Evolutionary conservation across 768 basidiomycete species (phyloP).

Genomic region (Pisolithus orientalis): DNA sequence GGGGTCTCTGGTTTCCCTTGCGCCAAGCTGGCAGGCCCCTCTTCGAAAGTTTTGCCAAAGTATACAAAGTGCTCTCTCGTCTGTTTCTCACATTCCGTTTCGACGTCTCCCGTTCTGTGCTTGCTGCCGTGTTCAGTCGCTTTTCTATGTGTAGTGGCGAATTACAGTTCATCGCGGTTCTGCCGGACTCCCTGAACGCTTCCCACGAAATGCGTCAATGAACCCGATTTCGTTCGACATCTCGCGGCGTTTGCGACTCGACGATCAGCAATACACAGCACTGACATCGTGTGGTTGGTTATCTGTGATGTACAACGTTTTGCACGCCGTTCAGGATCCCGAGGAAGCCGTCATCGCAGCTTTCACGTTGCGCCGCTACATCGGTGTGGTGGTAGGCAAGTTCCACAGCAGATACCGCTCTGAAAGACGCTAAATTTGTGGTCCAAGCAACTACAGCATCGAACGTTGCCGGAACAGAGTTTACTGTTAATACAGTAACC

Average conservation of each 20-base stretch:
- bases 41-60: slow-evolving; percentile 41
- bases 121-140: slow-evolving; percentile 59
- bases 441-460: too few species aligned
- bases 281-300: slow-evolving; percentile 65
- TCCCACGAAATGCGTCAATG: slow-evolving; percentile 80
- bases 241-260: slow-evolving; percentile 65
- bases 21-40: slow-evolving; percentile 51
- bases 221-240: slow-evolving; percentile 88
- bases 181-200: slow-evolving; percentile 73
- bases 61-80: slow-evolving; percentile 62
- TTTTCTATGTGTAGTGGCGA: slow-evolving; percentile 37
- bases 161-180: slow-evolving; percentile 41
- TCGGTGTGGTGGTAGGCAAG: slow-evolving; percentile 50
- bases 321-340: slow-evolving; percentile 84
- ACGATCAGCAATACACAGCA: slow-evolving; percentile 53
- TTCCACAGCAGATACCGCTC: slow-evolving; percentile 46
- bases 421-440: slow-evolving; percentile 77
- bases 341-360: slow-evolving; percentile 84
- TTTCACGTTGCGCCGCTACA: slow-evolving; percentile 67
- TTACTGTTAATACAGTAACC: too few species aligned
- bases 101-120: slow-evolving; percentile 58
- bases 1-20: slow-evolving; percentile 55
- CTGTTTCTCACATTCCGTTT: slow-evolving; percentile 75
- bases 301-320: slow-evolving; percentile 74
- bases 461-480: too few species aligned